A percentile compares a stretch with the other conserved stretches of the same genome.
Conservation (phyloP, 2,329 filamentous ascomycete species). For the Clathrospora elynae region DNA sequence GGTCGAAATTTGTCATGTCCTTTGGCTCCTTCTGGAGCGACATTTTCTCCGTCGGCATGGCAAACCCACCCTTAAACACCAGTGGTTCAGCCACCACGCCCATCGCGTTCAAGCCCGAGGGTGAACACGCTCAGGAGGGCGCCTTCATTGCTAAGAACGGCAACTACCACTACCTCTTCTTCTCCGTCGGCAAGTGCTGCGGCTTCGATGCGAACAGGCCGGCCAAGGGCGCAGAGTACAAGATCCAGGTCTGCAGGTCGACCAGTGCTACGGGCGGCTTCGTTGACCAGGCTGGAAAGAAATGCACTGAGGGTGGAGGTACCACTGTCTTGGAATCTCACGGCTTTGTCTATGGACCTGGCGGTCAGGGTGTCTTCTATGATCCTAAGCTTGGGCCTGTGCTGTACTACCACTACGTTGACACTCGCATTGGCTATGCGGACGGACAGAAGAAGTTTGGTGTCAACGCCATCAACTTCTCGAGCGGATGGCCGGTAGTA, state of each 20-base stretch:
- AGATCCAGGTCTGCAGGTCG: constrained; percentile 68
- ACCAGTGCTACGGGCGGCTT: constrained; percentile 59
- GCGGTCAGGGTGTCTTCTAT: constrained; percentile 65
- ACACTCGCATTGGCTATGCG: constrained; percentile 59
- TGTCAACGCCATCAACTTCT: constrained; percentile 58
- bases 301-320: constrained; percentile 63
- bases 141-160: constrained; percentile 61
- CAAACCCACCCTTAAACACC: constrained; percentile 39
- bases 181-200: constrained; percentile 66
- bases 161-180: constrained; percentile 69
- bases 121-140: constrained; percentile 62
- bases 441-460: constrained; percentile 60
- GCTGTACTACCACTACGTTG: constrained; percentile 67
- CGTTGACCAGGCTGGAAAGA: constrained; percentile 59
- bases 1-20: constrained; percentile 57
- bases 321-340: constrained; percentile 66
- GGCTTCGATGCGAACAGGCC: constrained; percentile 60
- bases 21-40: constrained; percentile 74
- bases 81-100: constrained; percentile 49
- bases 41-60: constrained; percentile 64
- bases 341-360: constrained; percentile 66
- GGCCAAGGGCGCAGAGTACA: constrained; percentile 65
- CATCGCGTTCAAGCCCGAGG: constrained; percentile 60
- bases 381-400: constrained; percentile 59
- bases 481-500: constrained; percentile 56